phyloP scores from a whole-genome alignment of 768 basidiomycete genomes.

The Phylloporus sp. region DNA sequence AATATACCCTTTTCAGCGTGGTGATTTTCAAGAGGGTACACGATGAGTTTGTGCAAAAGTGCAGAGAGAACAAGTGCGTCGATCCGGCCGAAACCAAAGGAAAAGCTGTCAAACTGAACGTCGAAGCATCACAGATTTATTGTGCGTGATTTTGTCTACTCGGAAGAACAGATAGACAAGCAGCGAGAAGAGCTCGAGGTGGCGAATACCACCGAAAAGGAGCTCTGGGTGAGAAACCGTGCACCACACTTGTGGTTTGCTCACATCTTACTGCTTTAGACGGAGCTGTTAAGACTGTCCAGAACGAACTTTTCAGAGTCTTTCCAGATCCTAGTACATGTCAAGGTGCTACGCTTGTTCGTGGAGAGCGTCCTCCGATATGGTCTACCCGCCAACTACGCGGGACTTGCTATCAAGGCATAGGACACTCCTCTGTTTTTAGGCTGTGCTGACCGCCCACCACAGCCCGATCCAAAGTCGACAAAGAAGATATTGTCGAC shows the following conservation, averaged over 20 bases:
- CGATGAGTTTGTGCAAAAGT: conserved; percentile 92
- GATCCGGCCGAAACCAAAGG: neutral
- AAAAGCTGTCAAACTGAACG: conserved; percentile 2
- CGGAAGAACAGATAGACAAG: conserved; percentile 75
- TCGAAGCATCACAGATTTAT: conserved; percentile 61
- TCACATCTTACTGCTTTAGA: conserved; percentile 43
- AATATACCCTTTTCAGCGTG: conserved; percentile 80
- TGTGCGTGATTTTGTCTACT: conserved; percentile 89
- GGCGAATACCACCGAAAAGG: conserved; percentile 87
- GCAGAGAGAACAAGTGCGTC: conserved; percentile 88
- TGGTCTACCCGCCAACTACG: conserved; percentile 89
- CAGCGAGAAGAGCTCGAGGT: conserved; percentile 76
- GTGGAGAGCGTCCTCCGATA: conserved; percentile 95
- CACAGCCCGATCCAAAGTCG: conserved; percentile 81
- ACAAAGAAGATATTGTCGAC: conserved; percentile 72
- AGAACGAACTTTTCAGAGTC: conserved; percentile 97
- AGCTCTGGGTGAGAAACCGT: conserved; percentile 79
- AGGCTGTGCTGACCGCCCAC: neutral
- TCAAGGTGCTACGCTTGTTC: conserved; percentile 88
- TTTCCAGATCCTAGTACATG: conserved; percentile 88
- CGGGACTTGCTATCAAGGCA: conserved; percentile 79
- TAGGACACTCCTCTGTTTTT: conserved; percentile 7
- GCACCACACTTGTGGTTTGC: neutral
- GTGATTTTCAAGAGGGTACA: conserved; percentile 88
- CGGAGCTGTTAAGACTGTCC: conserved; percentile 84